phyloP scores from a whole-genome alignment of 768 basidiomycete species.

The Termitomyces sp. region DNA sequence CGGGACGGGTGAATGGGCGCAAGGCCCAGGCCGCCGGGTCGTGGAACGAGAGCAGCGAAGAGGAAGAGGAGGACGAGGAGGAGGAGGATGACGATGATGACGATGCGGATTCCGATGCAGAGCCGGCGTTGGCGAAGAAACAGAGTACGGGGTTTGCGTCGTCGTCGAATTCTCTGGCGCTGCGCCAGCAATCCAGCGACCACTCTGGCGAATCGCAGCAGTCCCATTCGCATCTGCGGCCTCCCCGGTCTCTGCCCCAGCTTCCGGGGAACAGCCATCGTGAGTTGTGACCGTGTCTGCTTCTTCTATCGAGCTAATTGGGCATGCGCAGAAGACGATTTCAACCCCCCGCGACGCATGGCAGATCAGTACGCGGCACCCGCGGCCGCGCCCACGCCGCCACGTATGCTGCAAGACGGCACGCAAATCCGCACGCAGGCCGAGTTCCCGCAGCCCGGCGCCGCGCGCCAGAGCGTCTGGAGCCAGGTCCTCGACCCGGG shows the following conservation, averaged over 20 bases:
- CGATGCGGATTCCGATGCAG: slow-evolving; percentile 62
- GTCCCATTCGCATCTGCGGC: slow-evolving; percentile 44
- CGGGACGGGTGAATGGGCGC: slow-evolving; percentile 62
- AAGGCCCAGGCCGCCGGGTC: slow-evolving; percentile 53
- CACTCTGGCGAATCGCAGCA: slow-evolving; percentile 18
- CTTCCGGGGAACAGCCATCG: slow-evolving; percentile 45
- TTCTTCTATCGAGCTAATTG: slow-evolving; percentile 6
- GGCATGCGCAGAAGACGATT: slow-evolving; percentile 35
- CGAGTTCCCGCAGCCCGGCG: slow-evolving; percentile 45
- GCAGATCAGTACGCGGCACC: slow-evolving; percentile 40
- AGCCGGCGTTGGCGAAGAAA: slow-evolving; percentile 24
- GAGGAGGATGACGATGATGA: slow-evolving; percentile 60
- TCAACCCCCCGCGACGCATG: slow-evolving; percentile 40
- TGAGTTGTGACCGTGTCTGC: slow-evolving; percentile 21
- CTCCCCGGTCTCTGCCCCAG: slow-evolving; percentile 62
- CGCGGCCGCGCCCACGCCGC: slow-evolving; percentile 29
- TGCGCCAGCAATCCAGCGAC: slow-evolving; percentile 20
- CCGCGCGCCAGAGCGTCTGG: slow-evolving; percentile 75
- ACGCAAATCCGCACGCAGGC: slow-evolving; percentile 49
- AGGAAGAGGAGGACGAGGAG: slow-evolving; percentile 85
- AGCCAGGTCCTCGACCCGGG: slow-evolving; percentile 81
- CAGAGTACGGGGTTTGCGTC: slow-evolving; percentile 18
- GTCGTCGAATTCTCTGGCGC: slow-evolving; percentile 22
- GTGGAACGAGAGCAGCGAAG: slow-evolving; percentile 73
- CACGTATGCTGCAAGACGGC: slow-evolving; percentile 53